Evolutionary conservation across 108 stramenopile genomes (phyloP).

Genomic region (Pseudonitzschia delicatissima): DNA sequence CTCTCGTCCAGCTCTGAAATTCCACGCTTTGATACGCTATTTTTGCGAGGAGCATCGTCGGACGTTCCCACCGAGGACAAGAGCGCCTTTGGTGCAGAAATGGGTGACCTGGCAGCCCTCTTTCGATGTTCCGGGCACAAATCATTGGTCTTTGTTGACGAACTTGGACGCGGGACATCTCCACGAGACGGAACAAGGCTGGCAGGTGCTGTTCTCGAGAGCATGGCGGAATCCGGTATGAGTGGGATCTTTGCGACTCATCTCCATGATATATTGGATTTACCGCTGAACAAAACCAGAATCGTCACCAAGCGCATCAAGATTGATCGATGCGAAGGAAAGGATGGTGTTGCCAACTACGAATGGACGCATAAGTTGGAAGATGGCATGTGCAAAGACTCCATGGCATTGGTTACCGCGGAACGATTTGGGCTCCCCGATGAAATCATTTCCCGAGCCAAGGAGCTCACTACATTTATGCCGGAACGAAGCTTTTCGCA

Average conservation of each 20-base stretch:
- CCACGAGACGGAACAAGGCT: conserved; percentile 84
- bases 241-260: conserved; percentile 91
- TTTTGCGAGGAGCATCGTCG: conserved; percentile 86
- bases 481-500: neutral
- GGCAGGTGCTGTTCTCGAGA: conserved; percentile 84
- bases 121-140: conserved; percentile 71
- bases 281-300: conserved; percentile 36
- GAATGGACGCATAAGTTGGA: conserved; percentile 84
- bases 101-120: conserved; percentile 90
- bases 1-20: conserved; percentile 47
- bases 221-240: conserved; percentile 61
- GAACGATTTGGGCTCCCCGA: conserved; percentile 68
- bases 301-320: conserved; percentile 44
- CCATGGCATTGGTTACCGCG: conserved; percentile 84
- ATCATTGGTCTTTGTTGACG: conserved; percentile 93
- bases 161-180: conserved; percentile 93
- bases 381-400: conserved; percentile 84
- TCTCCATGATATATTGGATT: conserved; percentile 55
- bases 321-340: conserved; percentile 1
- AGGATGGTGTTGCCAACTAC: conserved; percentile 32
- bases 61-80: conserved; percentile 92
- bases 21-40: conserved; percentile 84
- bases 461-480: conserved; percentile 36
- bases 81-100: conserved; percentile 94
- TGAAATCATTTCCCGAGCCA: conserved; percentile 68